Evolutionary conservation across 192 early-diverging fungal species (phyloP), one percentile per base, ranked within the genome.

Genomic region (Coemansia sp.): DNA sequence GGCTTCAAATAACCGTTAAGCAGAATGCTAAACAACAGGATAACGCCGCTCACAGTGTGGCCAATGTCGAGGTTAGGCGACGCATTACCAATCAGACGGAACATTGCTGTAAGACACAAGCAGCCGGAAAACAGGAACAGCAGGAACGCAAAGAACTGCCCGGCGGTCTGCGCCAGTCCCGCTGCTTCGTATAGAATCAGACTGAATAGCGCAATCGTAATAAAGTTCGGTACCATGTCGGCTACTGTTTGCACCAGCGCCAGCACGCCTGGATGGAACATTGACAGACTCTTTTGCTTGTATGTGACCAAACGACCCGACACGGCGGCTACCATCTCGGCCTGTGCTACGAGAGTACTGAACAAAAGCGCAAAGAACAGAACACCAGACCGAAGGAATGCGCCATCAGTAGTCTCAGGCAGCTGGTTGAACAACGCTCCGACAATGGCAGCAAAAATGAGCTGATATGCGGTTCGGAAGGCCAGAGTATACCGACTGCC

Each of bases 271-370:
- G 74, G 74, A 20, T 74, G 68, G 52, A 73, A 70, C 61, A 91
- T 70, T 25, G 87, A 85, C 69, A 86, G 86, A 2, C 81, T 82
- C 50, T 86, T 88, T 69, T 93, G 92, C 64, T 93, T 93, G 71
- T 89, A 85, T 8, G 88, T 66, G 25, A 92, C 84, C 15, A 84
- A 76, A 21, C 92, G 87, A 31, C 88, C 88, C 24, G 83, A 78
- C 47, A 92, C 81, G 38, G 87, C 84, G 50, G 78, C 71, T 21
- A 89, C 86, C 18, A 94, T 73, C 59, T 88, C 86, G 2, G 89
- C 71, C 48, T 88, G 79, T 25, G 89, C 84, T n/a, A 86, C 84
- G 46, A 90, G 80, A 37, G 86, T 81, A 64, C 86, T 87, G 81
- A 89, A 90, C 46, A 89, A 61, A 8, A 89, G 75, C 50, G 76